phyloP scores from a whole-genome alignment of 1,284 basidiomycete genomes.

The Sporisorium sorghi region DNA sequence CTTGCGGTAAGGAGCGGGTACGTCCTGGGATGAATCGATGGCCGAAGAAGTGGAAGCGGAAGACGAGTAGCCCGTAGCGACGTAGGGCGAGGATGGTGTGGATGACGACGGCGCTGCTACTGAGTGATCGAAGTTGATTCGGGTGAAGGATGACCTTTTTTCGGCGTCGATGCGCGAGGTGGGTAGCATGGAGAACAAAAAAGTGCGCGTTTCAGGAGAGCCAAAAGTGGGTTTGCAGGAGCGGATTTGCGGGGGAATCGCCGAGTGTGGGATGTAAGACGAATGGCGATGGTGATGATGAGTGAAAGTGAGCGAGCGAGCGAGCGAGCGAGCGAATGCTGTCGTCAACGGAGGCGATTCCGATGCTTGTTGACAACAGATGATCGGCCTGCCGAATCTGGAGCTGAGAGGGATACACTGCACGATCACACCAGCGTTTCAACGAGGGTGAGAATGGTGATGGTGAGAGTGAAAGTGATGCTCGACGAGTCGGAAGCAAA shows the following conservation, averaged over 20 bases:
- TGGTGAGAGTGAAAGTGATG: neutral
- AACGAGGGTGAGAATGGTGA: neutral
- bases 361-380: neutral
- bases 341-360: neutral
- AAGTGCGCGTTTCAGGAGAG: conserved; percentile 14
- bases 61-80: conserved; percentile 19
- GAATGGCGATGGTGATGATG: conserved; percentile 8
- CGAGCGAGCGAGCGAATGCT: too few relatives aligned
- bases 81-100: conserved; percentile 10
- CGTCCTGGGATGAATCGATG: conserved; percentile 22
- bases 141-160: conserved; percentile 40
- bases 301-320: neutral
- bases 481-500: neutral
- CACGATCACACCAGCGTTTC: neutral
- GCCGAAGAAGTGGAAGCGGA: conserved; percentile 14
- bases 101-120: conserved; percentile 7
- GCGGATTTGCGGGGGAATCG: neutral
- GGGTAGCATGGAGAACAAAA: conserved; percentile 48
- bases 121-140: conserved; percentile 26
- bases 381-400: conserved; percentile 22
- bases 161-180: conserved; percentile 39
- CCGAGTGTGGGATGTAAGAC: neutral
- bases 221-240: conserved; percentile 1
- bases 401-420: neutral
- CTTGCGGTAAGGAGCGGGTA: conserved; percentile 42